Evolutionary conservation across 768 basidiomycete genomes (phyloP).

Genomic region (Macrocybe gigantea): DNA sequence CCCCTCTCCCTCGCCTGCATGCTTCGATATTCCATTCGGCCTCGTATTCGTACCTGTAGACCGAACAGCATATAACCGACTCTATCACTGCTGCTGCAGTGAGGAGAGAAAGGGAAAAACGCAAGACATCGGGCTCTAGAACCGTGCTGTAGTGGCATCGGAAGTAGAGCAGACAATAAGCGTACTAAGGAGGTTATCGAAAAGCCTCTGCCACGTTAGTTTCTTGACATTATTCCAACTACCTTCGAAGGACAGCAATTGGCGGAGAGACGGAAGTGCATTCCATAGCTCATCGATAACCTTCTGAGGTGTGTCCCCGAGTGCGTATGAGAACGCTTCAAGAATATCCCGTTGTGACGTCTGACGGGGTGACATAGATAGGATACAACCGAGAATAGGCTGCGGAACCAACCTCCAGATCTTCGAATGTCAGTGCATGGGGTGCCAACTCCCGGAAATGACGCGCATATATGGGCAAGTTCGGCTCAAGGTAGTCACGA

Average conservation of each 20-base stretch:
- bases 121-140: conserved; percentile 44
- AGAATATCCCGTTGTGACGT: conserved; percentile 53
- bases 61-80: conserved; percentile 32
- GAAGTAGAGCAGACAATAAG: conserved; percentile 4
- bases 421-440: conserved; percentile 34
- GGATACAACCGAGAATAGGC: neutral
- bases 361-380: conserved; percentile 22
- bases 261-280: conserved; percentile 46
- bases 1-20: conserved; percentile 4
- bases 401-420: conserved; percentile 43
- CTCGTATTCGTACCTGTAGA: conserved; percentile 27
- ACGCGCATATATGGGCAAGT: conserved; percentile 42
- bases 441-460: conserved; percentile 50
- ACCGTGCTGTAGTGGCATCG: neutral
- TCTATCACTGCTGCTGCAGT: conserved; percentile 48
- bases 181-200: conserved; percentile 35
- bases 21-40: conserved; percentile 17
- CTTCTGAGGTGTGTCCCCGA: conserved; percentile 50
- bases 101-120: conserved; percentile 46
- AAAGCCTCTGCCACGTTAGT: conserved; percentile 47
- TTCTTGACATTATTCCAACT: conserved; percentile 43
- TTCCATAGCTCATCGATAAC: conserved; percentile 55
- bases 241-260: conserved; percentile 29
- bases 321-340: conserved; percentile 34
- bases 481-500: conserved; percentile 55